Percentiles rank a stretch among this genome's conserved stretches.
Conservation (phyloP, 1,139 yeast species). For the Pichia sp. region DNA sequence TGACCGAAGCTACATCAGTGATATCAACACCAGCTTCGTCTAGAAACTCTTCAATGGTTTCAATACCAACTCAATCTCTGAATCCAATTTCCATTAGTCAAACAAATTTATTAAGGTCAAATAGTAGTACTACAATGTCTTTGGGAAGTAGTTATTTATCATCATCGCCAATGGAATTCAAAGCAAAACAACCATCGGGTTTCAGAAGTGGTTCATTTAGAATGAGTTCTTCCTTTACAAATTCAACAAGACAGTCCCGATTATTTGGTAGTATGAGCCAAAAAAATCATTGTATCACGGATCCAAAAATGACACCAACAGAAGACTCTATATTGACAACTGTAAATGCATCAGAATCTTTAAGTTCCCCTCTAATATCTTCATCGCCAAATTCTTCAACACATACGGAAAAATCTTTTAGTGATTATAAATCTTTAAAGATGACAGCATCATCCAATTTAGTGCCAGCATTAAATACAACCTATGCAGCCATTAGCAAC, state of each 20-base stretch:
- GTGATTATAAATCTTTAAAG: neutral
- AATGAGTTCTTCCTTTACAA: slow-evolving; percentile 20
- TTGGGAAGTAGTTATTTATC: slow-evolving; percentile 10
- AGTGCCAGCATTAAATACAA: neutral
- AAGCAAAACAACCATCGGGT: slow-evolving; percentile 18
- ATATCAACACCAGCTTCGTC: neutral
- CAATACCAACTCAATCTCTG: slow-evolving; percentile 6
- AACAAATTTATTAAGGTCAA: slow-evolving; percentile 2
- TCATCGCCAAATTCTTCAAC: neutral
- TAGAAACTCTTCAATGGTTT: slow-evolving; percentile 2
- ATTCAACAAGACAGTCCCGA: slow-evolving; percentile 20
- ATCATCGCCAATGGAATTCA: slow-evolving; percentile 24
- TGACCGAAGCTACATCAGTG: slow-evolving; percentile 21
- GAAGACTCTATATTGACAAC: slow-evolving; percentile 1
- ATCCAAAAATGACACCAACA: neutral
- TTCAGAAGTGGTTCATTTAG: slow-evolving; percentile 21
- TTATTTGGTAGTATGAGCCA: slow-evolving; percentile 20
- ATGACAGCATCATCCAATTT: neutral
- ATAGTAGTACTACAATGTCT: neutral
- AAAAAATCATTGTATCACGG: neutral
- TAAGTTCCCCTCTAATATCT: neutral
- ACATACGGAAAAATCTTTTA: neutral
- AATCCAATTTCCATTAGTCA: slow-evolving; percentile 10
- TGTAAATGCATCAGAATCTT: neutral
- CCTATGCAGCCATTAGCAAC: neutral